Evolutionary conservation across 495 filamentous ascomycete genomes (phyloP).

Genomic region (Paragyromitra xinjiangensis): DNA sequence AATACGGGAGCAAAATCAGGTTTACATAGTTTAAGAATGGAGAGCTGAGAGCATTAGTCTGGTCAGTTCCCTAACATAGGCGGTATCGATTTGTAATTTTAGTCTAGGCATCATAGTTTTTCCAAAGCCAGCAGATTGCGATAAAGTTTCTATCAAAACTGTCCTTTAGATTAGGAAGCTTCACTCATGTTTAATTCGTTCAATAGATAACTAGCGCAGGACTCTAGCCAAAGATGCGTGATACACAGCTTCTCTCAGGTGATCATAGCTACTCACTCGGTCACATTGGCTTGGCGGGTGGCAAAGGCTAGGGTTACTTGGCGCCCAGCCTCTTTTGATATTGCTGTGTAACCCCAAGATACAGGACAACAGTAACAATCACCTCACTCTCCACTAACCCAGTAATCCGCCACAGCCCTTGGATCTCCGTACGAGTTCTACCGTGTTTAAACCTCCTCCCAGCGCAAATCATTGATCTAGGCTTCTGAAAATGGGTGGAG

Average conservation of each 20-base stretch:
- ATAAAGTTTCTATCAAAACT: not conserved
- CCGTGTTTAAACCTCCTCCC: not conserved
- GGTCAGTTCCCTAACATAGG: not conserved
- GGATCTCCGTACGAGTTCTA: not conserved
- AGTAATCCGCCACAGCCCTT: not conserved
- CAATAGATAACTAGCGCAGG: not conserved
- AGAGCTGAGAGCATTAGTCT: not conserved
- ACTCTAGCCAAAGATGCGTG: not conserved
- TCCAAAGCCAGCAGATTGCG: too few species aligned
- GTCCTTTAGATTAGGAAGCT: not conserved
- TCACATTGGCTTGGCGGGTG: constrained; percentile 28
- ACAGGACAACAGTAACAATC: constrained; percentile 34
- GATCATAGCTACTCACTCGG: constrained; percentile 29
- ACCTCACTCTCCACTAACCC: not conserved
- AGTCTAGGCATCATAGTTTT: not conserved
- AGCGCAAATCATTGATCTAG: not conserved
- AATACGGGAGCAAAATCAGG: not conserved
- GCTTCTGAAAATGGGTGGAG: constrained; percentile 54
- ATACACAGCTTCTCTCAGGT: not conserved
- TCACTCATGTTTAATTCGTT: not conserved
- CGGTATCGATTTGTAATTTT: not conserved
- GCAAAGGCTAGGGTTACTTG: constrained; percentile 12
- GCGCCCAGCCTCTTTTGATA: constrained; percentile 5
- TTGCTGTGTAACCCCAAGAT: not conserved
- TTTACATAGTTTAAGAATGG: not conserved